Conservation (phyloP, 2,329 filamentous ascomycete species). For the Penicillium hesseltinei region DNA sequence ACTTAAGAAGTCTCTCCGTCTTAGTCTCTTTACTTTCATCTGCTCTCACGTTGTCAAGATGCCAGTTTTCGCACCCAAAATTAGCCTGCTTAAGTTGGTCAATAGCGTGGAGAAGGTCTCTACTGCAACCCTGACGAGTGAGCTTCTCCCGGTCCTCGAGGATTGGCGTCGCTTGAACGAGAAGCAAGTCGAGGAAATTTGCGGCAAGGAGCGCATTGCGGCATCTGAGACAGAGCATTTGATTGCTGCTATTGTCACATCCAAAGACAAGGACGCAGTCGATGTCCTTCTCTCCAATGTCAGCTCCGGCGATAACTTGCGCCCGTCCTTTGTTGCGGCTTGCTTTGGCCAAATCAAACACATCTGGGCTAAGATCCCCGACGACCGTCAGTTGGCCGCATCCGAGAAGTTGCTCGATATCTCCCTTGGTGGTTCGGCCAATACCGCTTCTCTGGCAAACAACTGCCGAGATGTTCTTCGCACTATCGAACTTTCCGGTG, state of each 20-base stretch:
- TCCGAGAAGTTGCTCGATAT: slow-evolving; percentile 45
- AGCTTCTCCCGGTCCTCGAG: slow-evolving; percentile 71
- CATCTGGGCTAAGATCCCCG: slow-evolving; percentile 61
- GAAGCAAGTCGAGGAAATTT: slow-evolving; percentile 52
- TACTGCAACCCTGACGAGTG: slow-evolving; percentile 68
- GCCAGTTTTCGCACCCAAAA: slow-evolving; percentile 67
- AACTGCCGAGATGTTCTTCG: slow-evolving; percentile 65
- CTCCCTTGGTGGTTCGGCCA: slow-evolving; percentile 31
- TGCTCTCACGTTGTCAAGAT: slow-evolving; percentile 69
- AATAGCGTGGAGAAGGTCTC: slow-evolving; percentile 71
- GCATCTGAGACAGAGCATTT: slow-evolving; percentile 51
- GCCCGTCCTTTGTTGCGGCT: slow-evolving; percentile 59
- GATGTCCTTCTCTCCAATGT: slow-evolving; percentile 54
- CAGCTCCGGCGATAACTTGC: slow-evolving; percentile 42
- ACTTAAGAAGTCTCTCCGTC: slow-evolving; percentile 61
- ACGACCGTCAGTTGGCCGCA: slow-evolving; percentile 37
- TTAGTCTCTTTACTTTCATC: slow-evolving; percentile 68
- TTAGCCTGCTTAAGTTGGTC: slow-evolving; percentile 68
- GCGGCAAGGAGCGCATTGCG: slow-evolving; percentile 50
- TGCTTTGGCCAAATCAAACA: slow-evolving; percentile 68
- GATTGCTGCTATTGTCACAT: slow-evolving; percentile 53
- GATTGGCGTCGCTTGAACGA: slow-evolving; percentile 63
- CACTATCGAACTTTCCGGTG: slow-evolving; percentile 69
- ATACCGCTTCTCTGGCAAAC: slow-evolving; percentile 30
- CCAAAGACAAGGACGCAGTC: slow-evolving; percentile 59